Evolutionary conservation across 768 basidiomycete genomes (phyloP).

Genomic region (Tricholoma saponaceum): DNA sequence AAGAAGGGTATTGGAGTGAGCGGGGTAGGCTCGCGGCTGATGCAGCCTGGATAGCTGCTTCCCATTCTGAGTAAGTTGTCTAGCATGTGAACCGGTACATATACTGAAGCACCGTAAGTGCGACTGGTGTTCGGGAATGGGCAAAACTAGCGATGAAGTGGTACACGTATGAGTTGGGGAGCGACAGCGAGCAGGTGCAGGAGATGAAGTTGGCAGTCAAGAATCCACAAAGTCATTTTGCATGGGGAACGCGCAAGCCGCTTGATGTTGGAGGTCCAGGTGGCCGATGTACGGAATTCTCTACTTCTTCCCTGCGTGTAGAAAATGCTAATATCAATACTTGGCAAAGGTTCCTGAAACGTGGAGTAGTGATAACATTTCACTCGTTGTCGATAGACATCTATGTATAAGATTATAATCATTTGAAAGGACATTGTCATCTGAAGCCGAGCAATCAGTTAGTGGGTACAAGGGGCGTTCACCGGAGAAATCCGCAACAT

Average conservation of each 20-base stretch:
- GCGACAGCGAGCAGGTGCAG: slow-evolving; percentile 44
- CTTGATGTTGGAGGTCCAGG: slow-evolving; percentile 11
- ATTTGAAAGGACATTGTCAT: too few relatives aligned
- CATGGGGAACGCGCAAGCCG: slow-evolving; percentile 42
- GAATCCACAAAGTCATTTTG: slow-evolving; percentile 38
- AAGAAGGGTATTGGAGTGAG: slow-evolving; percentile 66
- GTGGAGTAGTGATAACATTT: not conserved
- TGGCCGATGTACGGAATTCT: too few relatives aligned
- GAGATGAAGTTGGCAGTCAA: slow-evolving; percentile 32
- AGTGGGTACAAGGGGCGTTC: too few relatives aligned
- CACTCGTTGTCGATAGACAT: not conserved
- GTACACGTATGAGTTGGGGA: slow-evolving; percentile 54
- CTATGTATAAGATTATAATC: too few relatives aligned
- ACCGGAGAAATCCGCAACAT: too few relatives aligned
- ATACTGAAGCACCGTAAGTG: slow-evolving; percentile 28
- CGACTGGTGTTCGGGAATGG: slow-evolving; percentile 45
- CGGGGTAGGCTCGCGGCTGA: slow-evolving; percentile 61
- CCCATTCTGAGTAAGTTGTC: slow-evolving; percentile 56
- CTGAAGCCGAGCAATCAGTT: too few relatives aligned
- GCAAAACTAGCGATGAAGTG: slow-evolving; percentile 44
- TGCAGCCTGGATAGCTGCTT: slow-evolving; percentile 53
- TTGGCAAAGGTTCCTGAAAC: too few relatives aligned
- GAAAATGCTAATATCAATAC: not conserved
- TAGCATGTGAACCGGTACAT: not conserved
- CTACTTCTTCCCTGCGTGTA: slow-evolving; percentile 3